phyloP scores from a whole-genome alignment of 371 early-diverging fungal genomes.

The Apophysomyces elegans region DNA sequence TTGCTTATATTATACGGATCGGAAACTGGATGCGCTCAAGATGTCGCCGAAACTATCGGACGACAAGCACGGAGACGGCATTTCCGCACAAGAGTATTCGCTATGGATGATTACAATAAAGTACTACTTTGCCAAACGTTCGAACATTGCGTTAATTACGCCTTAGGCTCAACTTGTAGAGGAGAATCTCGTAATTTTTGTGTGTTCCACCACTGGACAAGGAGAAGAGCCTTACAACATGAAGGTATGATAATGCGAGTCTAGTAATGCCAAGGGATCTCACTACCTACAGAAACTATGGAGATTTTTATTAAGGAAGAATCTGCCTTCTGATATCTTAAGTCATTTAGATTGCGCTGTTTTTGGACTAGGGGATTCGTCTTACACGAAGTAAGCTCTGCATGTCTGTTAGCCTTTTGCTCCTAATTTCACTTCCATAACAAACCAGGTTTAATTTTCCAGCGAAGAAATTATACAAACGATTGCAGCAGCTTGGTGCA shows the following conservation, averaged over 20 bases:
- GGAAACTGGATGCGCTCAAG: slow-evolving; percentile 86
- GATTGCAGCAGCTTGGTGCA: slow-evolving; percentile 92
- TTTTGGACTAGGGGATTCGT: slow-evolving; percentile 95
- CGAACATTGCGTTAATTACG: slow-evolving; percentile 9
- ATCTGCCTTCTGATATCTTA: slow-evolving; percentile 70
- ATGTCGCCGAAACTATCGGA: slow-evolving; percentile 77
- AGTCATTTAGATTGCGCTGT: slow-evolving; percentile 77
- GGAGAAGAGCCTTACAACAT: slow-evolving; percentile 93
- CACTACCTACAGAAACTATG: slow-evolving; percentile 69
- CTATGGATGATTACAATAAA: slow-evolving; percentile 84
- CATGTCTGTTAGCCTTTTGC: background rate
- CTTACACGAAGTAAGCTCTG: slow-evolving; percentile 75
- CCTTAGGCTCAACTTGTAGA: slow-evolving; percentile 59
- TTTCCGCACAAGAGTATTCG: slow-evolving; percentile 60
- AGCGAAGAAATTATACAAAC: slow-evolving; percentile 90
- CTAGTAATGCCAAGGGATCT: background rate
- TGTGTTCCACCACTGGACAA: slow-evolving; percentile 94
- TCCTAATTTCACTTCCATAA: background rate
- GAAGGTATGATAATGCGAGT: slow-evolving; percentile 60
- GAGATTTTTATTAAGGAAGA: slow-evolving; percentile 85
- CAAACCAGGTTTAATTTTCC: slow-evolving; percentile 87
- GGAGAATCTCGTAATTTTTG: slow-evolving; percentile 81
- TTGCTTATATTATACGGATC: slow-evolving; percentile 82
- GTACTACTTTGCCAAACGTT: slow-evolving; percentile 35
- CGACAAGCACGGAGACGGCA: slow-evolving; percentile 81